Evolutionary conservation across 345 rosid species (phyloP), one percentile per base, ranked within the genome.

Genomic region (Psidium guajava): DNA sequence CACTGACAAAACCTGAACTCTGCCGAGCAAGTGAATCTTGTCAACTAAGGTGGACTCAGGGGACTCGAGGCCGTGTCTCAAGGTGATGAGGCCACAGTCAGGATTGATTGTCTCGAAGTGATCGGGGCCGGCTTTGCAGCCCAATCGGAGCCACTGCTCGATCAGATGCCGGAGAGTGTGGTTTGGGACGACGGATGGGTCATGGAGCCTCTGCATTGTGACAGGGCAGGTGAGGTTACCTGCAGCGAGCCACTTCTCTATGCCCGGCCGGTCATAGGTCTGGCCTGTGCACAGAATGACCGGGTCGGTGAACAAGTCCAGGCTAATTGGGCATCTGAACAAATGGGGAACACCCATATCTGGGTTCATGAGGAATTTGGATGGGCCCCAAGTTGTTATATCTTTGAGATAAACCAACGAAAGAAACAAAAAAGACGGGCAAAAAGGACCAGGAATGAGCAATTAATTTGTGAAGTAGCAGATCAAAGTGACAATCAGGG

Each of bases 141-240:
- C 89, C 18, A 87, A 69, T 14, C 81, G 87, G 51, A 86, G 87
- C 96, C 96, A 94, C 69, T 90, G 93, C 73, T 92, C 85, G 57
- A 93, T 93, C 88, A 94, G 86, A 84, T 93, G 93, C 12, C 90
- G 83, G 83, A 94, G 95, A 59, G 92, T 92, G 86, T 92, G 92
- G 85, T 94, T 94, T 4, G 96, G 96, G 86, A 94, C 91, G 7
- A 94, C 40, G 86, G 94, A 88, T 12, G 86, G 86, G 87, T 94
- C 93, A 21, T 91, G 93, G 55, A 94, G 95, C 85, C 87, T 92
- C 90, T 92, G 95, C 96, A 94, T 94, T 90, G 96, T 94, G 54
- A 94, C 93, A 55, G 96, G 96, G 86, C 96, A 94, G 14, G 93
- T 93, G 74, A 91, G 90, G 86, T 94, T 92, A 52, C 96, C 96